Evolutionary conservation across 768 basidiomycete genomes (phyloP).

Genomic region (Tricholoma saponaceum): DNA sequence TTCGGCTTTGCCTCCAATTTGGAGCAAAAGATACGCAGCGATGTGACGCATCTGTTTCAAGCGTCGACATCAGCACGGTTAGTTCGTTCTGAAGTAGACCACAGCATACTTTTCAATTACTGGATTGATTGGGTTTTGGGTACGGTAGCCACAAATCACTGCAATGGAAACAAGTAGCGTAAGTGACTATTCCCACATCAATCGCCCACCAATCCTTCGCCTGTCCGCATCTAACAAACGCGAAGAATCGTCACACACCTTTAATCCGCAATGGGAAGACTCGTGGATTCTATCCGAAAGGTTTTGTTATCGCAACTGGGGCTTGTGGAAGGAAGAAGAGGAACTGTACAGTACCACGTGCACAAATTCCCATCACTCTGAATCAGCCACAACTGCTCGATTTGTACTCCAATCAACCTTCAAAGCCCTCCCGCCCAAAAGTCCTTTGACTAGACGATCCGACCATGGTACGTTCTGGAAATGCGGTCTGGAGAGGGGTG

Average conservation of each 20-base stretch:
- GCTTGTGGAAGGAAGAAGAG: conserved; percentile 10
- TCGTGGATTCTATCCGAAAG: conserved; percentile 86
- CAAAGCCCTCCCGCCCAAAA: conserved; percentile 31
- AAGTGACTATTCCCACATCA: conserved; percentile 3
- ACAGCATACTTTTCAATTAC: conserved; percentile 40
- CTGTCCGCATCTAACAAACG: background rate
- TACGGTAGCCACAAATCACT: conserved; percentile 95
- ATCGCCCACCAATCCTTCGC: background rate
- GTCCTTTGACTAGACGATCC: conserved; percentile 33
- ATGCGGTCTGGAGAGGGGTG: background rate
- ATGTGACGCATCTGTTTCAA: conserved; percentile 78
- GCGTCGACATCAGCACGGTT: background rate
- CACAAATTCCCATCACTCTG: conserved; percentile 22
- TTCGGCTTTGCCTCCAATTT: conserved; percentile 85
- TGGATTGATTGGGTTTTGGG: conserved; percentile 25
- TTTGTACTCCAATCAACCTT: conserved; percentile 27
- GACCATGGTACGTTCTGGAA: conserved; percentile 32
- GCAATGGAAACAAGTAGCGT: background rate
- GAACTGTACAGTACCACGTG: conserved; percentile 65
- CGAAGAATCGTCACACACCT: conserved; percentile 40
- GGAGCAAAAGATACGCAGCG: conserved; percentile 97
- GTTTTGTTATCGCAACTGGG: conserved; percentile 22
- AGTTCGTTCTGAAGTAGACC: background rate
- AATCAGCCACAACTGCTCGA: conserved; percentile 38
- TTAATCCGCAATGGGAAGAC: conserved; percentile 93